These are phyloP conservation scores for Cinchona pubescens DNA, from an alignment of 257 asterid species.

Conservation along the genomic window DNA sequence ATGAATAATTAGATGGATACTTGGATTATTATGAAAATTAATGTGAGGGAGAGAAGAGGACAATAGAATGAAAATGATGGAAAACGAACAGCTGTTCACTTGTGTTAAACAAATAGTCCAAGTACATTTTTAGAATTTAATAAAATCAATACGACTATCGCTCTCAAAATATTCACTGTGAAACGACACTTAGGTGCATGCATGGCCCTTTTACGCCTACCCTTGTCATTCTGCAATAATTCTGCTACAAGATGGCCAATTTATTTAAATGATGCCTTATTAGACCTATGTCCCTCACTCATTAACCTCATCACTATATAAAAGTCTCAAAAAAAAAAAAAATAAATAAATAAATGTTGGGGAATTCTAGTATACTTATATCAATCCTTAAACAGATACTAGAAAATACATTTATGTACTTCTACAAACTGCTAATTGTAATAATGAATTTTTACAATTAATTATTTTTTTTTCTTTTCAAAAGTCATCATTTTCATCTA, in stretches of 20 bases:
- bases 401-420: no score
- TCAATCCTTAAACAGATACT: no score
- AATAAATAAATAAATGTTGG: no score
- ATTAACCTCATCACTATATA: neutral
- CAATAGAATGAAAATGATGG: conserved; percentile 7
- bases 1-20: neutral
- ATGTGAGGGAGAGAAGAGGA: neutral
- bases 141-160: conserved; percentile 9
- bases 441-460: no score
- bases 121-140: neutral
- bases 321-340: no score
- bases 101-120: neutral
- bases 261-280: neutral
- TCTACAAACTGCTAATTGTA: no score
- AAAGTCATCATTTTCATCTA: no score
- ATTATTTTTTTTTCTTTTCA: no score
- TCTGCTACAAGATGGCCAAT: neutral
- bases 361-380: no score
- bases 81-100: conserved; percentile 1
- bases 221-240: neutral
- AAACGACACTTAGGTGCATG: conserved; percentile 7
- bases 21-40: neutral
- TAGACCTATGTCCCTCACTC: neutral
- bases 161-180: conserved; percentile 1
- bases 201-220: neutral